These are phyloP conservation scores for Suillus clintonianus DNA, from an alignment of 768 basidiomycete genomes.

Conservation along the genomic window DNA sequence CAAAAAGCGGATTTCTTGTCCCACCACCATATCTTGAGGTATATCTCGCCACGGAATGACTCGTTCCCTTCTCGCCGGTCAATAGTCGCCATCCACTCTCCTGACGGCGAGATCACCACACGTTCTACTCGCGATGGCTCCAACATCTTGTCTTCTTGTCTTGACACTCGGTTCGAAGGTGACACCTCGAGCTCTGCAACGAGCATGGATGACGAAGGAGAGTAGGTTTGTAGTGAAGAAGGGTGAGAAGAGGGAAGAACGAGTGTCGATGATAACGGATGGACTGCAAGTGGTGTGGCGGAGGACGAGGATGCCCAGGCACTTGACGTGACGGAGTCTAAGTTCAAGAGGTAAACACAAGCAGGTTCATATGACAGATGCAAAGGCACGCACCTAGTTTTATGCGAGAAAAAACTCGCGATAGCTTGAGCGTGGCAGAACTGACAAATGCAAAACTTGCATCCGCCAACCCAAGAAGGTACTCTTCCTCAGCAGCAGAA, in stretches of 20 bases:
- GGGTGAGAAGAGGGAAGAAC: constrained; percentile 93
- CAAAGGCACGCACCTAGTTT: constrained; percentile 63
- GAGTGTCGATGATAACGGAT: constrained; percentile 70
- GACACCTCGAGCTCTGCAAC: constrained; percentile 89
- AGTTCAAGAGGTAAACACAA: constrained; percentile 5
- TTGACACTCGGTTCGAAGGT: constrained; percentile 88
- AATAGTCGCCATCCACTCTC: constrained; percentile 90
- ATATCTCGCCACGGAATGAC: constrained; percentile 64
- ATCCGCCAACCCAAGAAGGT: constrained; percentile 80
- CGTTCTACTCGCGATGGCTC: constrained; percentile 77
- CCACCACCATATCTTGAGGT: constrained; percentile 93
- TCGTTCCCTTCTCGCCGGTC: constrained; percentile 74
- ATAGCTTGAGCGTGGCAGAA: constrained; percentile 69
- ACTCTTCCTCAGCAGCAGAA: constrained; percentile 74
- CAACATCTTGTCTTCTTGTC: constrained; percentile 73
- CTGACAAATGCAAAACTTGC: constrained; percentile 78
- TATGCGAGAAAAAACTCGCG: constrained; percentile 72
- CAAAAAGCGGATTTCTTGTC: constrained; percentile 60
- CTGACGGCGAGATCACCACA: constrained; percentile 63
- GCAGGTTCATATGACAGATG: not conserved
- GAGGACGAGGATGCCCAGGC: constrained; percentile 40
- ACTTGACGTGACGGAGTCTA: constrained; percentile 39
- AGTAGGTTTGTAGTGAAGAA: constrained; percentile 91
- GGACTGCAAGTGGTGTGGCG: constrained; percentile 71
- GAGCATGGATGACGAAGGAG: constrained; percentile 67